phyloP scores from a whole-genome alignment of 768 basidiomycete species.

The Lyophyllum shimeji region DNA sequence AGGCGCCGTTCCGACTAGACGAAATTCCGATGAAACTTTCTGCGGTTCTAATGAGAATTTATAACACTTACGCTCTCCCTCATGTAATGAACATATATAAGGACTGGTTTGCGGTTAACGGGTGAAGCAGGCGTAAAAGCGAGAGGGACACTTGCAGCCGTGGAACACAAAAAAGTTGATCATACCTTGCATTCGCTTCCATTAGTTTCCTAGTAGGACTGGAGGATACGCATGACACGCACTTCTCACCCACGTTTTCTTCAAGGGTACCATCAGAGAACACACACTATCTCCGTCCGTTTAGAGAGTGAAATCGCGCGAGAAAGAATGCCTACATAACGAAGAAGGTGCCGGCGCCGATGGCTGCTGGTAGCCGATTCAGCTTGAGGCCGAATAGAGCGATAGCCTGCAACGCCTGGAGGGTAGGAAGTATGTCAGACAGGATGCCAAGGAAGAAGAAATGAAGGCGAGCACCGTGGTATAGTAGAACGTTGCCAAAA shows the following conservation, averaged over 20 bases:
- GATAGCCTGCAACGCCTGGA: constrained; percentile 58
- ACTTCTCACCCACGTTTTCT: constrained; percentile 33
- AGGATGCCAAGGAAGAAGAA: constrained; percentile 1
- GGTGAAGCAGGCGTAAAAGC: background rate
- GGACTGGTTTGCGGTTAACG: constrained; percentile 39
- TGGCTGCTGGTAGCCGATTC: constrained; percentile 62
- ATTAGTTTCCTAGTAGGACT: background rate
- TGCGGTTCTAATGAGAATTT: background rate
- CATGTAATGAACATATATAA: constrained; percentile 76
- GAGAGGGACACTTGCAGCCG: constrained; percentile 39
- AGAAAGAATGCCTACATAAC: constrained; percentile 36
- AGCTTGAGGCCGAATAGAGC: constrained; percentile 70
- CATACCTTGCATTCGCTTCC: constrained; percentile 39
- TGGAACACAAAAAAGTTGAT: constrained; percentile 80
- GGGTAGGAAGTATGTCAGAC: background rate
- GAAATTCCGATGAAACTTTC: constrained; percentile 20
- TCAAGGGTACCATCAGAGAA: constrained; percentile 37
- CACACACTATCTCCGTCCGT: constrained; percentile 27
- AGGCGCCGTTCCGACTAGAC: constrained; percentile 65
- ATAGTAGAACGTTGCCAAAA: constrained; percentile 49
- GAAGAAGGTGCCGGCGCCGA: constrained; percentile 58
- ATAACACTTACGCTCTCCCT: constrained; percentile 51
- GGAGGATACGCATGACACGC: constrained; percentile 17
- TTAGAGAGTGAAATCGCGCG: background rate
- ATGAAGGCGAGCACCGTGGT: constrained; percentile 31